Percentiles rank a stretch among this genome's conserved stretches.
phyloP scores from a whole-genome alignment of 345 rosid genomes.

The Populus pruinosa region DNA sequence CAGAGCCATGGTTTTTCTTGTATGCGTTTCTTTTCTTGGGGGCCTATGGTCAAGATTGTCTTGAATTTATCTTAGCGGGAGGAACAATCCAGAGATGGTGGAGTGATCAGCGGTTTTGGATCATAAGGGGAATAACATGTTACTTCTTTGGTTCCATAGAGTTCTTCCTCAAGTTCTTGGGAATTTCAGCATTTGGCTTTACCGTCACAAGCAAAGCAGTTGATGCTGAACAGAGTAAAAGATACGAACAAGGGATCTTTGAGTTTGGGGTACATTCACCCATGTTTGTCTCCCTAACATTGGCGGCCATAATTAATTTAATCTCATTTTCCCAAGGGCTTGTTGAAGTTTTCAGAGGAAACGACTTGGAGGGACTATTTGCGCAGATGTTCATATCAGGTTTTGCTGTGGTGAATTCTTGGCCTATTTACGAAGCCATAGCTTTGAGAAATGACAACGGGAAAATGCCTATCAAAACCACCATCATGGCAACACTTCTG shows the following conservation, averaged over 20 bases:
- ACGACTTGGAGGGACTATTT: conserved; percentile 22
- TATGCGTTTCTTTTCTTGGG: conserved; percentile 62
- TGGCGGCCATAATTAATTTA: conserved; percentile 50
- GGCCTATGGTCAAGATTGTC: conserved; percentile 48
- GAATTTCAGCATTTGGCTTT: conserved; percentile 47
- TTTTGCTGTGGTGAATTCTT: conserved; percentile 43
- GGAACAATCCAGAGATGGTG: conserved; percentile 57
- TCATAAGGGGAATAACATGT: conserved; percentile 48
- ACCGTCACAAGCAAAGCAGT: conserved; percentile 57
- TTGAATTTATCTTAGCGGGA: conserved; percentile 38
- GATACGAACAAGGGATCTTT: conserved; percentile 20
- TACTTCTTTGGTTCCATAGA: conserved; percentile 37
- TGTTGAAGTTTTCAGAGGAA: background rate
- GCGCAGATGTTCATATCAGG: conserved; percentile 43
- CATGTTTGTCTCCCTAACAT: conserved; percentile 42
- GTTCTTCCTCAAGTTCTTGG: conserved; percentile 42
- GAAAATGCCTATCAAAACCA: conserved; percentile 36
- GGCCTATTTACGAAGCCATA: conserved; percentile 63
- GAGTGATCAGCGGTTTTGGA: conserved; percentile 68
- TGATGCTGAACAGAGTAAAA: conserved; percentile 47
- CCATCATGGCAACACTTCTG: conserved; percentile 24
- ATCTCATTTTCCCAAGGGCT: conserved; percentile 34
- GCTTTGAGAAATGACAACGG: conserved; percentile 55
- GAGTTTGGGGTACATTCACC: conserved; percentile 49
- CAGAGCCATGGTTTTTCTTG: conserved; percentile 59